Evolutionary conservation across 2,329 filamentous ascomycete species (phyloP).

Genomic region (Cercospora citrullina): DNA sequence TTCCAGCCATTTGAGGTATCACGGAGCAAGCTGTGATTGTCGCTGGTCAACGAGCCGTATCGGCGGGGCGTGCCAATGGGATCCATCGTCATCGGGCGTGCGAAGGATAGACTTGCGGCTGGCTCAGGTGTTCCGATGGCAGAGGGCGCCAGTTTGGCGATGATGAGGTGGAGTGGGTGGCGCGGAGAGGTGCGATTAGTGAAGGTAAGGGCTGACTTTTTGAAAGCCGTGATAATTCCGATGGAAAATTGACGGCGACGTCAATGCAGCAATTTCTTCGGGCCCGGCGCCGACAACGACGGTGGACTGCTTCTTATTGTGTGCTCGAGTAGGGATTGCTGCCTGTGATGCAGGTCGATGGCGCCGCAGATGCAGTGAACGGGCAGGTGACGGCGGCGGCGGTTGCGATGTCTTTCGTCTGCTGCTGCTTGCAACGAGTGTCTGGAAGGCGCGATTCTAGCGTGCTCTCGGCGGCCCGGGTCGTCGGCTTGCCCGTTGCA

Average conservation of each 20-base stretch:
- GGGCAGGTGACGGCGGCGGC: not conserved
- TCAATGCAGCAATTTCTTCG: slow-evolving; percentile 2
- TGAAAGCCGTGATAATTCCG: slow-evolving; percentile 7
- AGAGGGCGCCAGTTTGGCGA: slow-evolving; percentile 17
- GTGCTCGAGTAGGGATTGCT: not conserved
- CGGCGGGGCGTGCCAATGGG: slow-evolving; percentile 30
- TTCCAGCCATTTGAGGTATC: slow-evolving; percentile 14
- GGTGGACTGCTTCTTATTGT: not conserved
- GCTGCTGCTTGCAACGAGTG: not conserved
- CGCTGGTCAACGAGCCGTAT: slow-evolving; percentile 17
- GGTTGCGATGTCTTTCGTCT: not conserved
- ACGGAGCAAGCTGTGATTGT: slow-evolving; percentile 12
- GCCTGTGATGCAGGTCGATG: not conserved
- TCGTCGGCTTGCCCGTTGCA: not conserved
- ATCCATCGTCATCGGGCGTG: slow-evolving; percentile 17
- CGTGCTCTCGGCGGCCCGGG: not conserved
- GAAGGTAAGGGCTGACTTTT: slow-evolving; percentile 7
- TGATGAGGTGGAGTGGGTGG: slow-evolving; percentile 8
- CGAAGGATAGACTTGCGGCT: slow-evolving; percentile 14
- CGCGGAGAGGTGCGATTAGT: slow-evolving; percentile 10
- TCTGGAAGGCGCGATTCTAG: not conserved
- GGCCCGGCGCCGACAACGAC: not conserved
- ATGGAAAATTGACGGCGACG: slow-evolving; percentile 12
- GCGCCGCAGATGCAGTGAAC: not conserved
- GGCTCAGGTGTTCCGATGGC: slow-evolving; percentile 21